Conservation (phyloP, 306 rosid genomes). For the Carpinus fangiana region DNA sequence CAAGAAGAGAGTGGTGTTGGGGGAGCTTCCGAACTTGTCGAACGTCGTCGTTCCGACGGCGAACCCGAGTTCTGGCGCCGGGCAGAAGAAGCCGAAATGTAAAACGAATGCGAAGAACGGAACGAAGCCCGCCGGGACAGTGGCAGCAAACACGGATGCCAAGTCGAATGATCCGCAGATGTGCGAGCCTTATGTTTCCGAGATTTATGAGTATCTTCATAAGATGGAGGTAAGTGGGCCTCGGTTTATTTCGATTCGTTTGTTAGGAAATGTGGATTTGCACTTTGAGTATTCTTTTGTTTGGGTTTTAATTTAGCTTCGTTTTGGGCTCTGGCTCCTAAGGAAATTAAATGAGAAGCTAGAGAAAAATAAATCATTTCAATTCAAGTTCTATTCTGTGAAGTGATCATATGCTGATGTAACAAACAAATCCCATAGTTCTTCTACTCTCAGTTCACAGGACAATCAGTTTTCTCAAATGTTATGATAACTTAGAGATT, state of each 20-base stretch:
- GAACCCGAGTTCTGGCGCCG: conserved; percentile 4
- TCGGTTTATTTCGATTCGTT: neutral
- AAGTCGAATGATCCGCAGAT: conserved; percentile 54
- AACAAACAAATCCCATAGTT: no score
- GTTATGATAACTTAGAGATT: neutral
- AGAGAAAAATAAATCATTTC: neutral
- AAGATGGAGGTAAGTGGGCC: conserved; percentile 55
- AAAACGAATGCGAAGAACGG: conserved; percentile 11
- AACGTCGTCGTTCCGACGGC: conserved; percentile 11
- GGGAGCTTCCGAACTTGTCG: conserved; percentile 53
- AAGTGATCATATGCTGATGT: neutral
- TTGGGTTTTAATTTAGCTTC: neutral
- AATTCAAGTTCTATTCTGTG: neutral
- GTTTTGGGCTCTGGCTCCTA: neutral
- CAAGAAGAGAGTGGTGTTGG: conserved; percentile 70
- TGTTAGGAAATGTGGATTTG: neutral
- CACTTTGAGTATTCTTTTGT: neutral
- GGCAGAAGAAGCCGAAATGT: conserved; percentile 24
- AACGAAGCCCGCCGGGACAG: neutral
- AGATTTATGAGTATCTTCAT: conserved; percentile 71
- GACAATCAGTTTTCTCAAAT: no score
- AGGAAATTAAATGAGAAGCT: neutral
- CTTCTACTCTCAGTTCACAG: neutral
- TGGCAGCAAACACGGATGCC: conserved; percentile 4
- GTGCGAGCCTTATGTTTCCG: conserved; percentile 61